Evolutionary conservation across 2,329 filamentous ascomycete species (phyloP), one percentile per base, ranked within the genome.

Genomic region (Chaetomium olivaceum): DNA sequence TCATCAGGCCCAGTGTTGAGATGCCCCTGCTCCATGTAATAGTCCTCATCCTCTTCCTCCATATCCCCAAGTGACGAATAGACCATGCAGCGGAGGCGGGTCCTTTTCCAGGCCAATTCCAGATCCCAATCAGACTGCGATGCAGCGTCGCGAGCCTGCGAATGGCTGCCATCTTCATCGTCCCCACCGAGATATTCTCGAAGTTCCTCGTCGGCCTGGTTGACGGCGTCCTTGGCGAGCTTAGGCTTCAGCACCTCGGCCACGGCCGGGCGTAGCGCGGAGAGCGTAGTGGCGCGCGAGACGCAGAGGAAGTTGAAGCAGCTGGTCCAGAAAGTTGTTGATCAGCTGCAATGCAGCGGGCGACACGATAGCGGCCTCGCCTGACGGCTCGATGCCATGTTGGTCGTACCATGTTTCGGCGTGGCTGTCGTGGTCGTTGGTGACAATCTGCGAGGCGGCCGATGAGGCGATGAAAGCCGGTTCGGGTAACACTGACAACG

Each of bases 31-130:
- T 93, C 88, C 75, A 96, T 91, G 74, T 92, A 92, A 59, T 89
- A 87, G 74, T 97, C 94, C 77, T 98, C 95, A 70, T 99, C 95
- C 71, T 98, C 93, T 79, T 99, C 95, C 77, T 99, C 96, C 85
- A 99, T 89, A 74, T 99, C 94, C 54, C 95, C 95, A 7, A 99
- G 82, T 9, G 95, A 93, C 9, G 93, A 98, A 76, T 98, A 98
- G 25, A 99, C 94, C 95, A 99, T 99, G 77, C 95, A 97, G 67
- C 95, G 88, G 73, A 99, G 80, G 62, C 95, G 88, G 0, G 93
- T 95, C 71, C 95, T 87, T 80, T 96, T 97, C 93, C 95, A 99
- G 21, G 93, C 89, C 63, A 93, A 83, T 75, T 97, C 91, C n/a
- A 96, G 81, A 75, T 98, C 93, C 87, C 94, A 98, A 71, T 90